phyloP scores from a whole-genome alignment of 306 rosid genomes.

The Gastrolobium villosum region DNA sequence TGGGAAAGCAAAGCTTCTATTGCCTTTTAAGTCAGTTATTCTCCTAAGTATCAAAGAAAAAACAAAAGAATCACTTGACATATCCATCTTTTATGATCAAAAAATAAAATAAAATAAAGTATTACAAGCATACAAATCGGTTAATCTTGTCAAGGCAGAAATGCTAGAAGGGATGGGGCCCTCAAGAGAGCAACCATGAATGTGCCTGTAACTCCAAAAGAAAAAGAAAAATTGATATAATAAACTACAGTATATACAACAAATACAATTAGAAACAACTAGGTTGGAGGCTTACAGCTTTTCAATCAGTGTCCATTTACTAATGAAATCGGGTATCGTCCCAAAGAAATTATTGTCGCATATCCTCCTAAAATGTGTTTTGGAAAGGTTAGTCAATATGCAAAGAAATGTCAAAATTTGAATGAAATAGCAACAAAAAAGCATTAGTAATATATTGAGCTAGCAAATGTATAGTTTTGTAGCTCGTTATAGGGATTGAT shows the following conservation, averaged over 20 bases:
- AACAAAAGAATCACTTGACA: slow-evolving; percentile 42
- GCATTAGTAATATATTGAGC: background rate
- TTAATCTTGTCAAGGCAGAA: slow-evolving; percentile 69
- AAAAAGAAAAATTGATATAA: slow-evolving; percentile 18
- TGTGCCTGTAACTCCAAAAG: slow-evolving; percentile 64
- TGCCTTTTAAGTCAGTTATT: slow-evolving; percentile 79
- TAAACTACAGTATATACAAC: slow-evolving; percentile 5
- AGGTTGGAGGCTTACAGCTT: slow-evolving; percentile 72
- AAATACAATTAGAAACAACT: slow-evolving; percentile 41
- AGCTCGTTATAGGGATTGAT: slow-evolving; percentile 1
- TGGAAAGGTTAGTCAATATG: slow-evolving; percentile 44
- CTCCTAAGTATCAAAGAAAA: slow-evolving; percentile 69
- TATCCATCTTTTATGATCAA: slow-evolving; percentile 39
- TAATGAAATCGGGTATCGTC: slow-evolving; percentile 81
- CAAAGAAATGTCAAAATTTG: slow-evolving; percentile 24
- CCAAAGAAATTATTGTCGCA: slow-evolving; percentile 82
- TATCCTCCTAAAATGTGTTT: slow-evolving; percentile 75
- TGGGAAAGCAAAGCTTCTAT: slow-evolving; percentile 66
- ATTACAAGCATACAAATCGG: slow-evolving; percentile 74
- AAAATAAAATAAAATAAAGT: slow-evolving; percentile 18
- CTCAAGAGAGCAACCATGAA: slow-evolving; percentile 79
- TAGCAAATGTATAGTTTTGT: slow-evolving; percentile 11
- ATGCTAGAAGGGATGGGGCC: slow-evolving; percentile 92
- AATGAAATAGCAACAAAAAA: background rate
- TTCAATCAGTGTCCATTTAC: slow-evolving; percentile 68